Base-by-base conservation (phyloP, 257 asterid genomes). In the Solanum dulcamara region DNA sequence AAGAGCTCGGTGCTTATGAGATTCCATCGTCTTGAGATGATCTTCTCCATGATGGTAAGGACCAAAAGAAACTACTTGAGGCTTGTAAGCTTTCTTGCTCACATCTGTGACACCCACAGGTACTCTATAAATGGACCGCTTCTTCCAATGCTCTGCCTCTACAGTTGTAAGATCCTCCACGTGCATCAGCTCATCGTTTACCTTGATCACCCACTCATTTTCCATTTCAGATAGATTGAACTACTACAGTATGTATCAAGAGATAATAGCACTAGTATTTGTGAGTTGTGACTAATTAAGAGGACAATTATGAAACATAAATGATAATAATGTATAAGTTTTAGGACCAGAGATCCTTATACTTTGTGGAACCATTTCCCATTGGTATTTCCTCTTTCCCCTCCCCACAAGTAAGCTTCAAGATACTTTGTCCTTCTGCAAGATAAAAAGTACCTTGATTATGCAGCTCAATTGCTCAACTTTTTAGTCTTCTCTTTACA, bases 1-100 rank as follows among this genome's bases (percentile, higher is more conserved):
- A 33, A 93, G 87, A 33, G 91, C 95, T 20, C 94, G 89, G 26
- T 57, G 88, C 86, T 92, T 92, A 88, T 92, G 94, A 50, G 57
- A 86, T 82, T 92, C 95, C 95, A 92, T 90, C 5, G 87, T 83
- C 68, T 13, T 71, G 80, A 90, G 53, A 81, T 68, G 26, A 4
- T 11, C 38, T 3, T 53, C 6, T 11, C 83, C 86, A 50, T 85
- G 67, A 62, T 91, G 94, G 51, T 93, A 93, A 35, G 96, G 94
- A 3, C 96, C 94, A 2, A 93, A 74, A 2, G 94, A 93, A 62
- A 90, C 89, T 8, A 68, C 84, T 46, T 82, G 91, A 8, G 96
- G 96, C 53, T 46, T 80, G 89, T 91, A 91, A 12, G 89, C 91
- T 4, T 24, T 20, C 35, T 48, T 24, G 86, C 87, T 87, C 44